These are phyloP conservation scores for Paramarasmius palmivorus DNA, from an alignment of 1,284 basidiomycete species.

Conservation along the genomic window DNA sequence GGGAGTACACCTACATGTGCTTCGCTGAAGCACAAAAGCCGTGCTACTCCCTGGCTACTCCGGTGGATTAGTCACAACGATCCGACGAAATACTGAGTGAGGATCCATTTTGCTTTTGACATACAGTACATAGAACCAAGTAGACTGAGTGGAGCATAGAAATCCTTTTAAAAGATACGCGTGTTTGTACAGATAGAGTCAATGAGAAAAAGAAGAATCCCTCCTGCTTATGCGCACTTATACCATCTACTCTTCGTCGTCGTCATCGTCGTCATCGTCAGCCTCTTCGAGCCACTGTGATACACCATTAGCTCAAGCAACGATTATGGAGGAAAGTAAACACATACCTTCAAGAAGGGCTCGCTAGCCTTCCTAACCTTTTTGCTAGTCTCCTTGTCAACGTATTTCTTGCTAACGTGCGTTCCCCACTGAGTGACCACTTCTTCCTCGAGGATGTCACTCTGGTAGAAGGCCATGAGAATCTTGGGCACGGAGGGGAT, in stretches of 20 bases:
- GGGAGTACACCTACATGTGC: too few species aligned
- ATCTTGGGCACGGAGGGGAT: conserved; percentile 81
- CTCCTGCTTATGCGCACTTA: too few species aligned
- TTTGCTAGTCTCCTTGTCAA: conserved; percentile 94
- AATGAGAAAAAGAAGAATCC: background rate
- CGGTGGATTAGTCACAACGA: too few species aligned
- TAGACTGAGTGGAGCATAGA: background rate
- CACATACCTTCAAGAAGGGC: conserved; percentile 82
- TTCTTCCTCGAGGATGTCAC: conserved; percentile 92
- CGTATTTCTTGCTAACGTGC: conserved; percentile 97
- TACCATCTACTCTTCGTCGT: conserved; percentile 33
- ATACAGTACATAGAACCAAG: too few species aligned
- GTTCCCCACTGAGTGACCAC: conserved; percentile 93
- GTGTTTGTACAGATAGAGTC: background rate
- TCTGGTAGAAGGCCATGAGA: conserved; percentile 94
- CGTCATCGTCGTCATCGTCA: conserved; percentile 55
- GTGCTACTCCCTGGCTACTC: too few species aligned
- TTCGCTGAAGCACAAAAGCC: too few species aligned
- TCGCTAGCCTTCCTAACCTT: conserved; percentile 94
- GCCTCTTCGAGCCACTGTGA: conserved; percentile 59
- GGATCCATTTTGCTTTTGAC: too few species aligned
- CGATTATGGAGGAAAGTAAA: background rate
- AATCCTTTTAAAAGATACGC: background rate
- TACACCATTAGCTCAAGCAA: background rate
- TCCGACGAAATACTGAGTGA: too few species aligned